Evolutionary conservation across 2,329 filamentous ascomycete species (phyloP), one percentile per base, ranked within the genome.

Genomic region (Alternaria sp.): DNA sequence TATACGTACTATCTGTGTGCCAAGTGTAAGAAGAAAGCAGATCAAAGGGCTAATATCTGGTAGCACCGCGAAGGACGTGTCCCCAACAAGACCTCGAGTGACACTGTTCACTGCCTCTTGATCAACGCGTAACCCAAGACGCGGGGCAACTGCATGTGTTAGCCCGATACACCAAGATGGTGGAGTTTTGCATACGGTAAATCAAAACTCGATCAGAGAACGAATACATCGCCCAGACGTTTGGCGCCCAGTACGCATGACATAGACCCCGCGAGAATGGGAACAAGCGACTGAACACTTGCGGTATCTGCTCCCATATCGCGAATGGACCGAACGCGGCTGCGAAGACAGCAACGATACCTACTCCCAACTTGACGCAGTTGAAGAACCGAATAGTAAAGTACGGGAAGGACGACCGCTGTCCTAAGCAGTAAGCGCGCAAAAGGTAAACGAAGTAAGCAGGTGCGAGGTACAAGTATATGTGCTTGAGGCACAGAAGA

Each of bases 171-270:
- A 53, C 18, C 7, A 52, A 8, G 49, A 30, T 9, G 34, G 11
- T 34, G n/a, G 9, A n/a, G 12, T 28, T 32, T 12, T 34, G 80
- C 88, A 76, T 82, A 96, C 93, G 80, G 70, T 89, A 87, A 61
- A 99, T 97, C 67, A 99, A 77, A 7, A 93, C 80, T 54, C 95
- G 86, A 74, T 99, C 95, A 2, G 86, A 82, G 76, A 98, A 97
- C 0, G 95, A 97, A 80, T 99, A 99, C 75, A 98, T 86, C 0
- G 95, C 94, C 95, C 95, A 99, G 1, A 97, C 83, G 69, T 99
- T 99, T 0, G 95, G 94, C 12, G 95, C 95, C 95, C 95, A 99
- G 78, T 99, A 99, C 1, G 95, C 95, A 81, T 99, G 95, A 76
- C 94, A 98, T 5, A 99, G 83, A 0, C 95, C 95, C 61, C 95